These are phyloP conservation scores for Plasmodium sp. DNA, from an alignment of 169 alveolate species.

Conservation along the genomic window DNA sequence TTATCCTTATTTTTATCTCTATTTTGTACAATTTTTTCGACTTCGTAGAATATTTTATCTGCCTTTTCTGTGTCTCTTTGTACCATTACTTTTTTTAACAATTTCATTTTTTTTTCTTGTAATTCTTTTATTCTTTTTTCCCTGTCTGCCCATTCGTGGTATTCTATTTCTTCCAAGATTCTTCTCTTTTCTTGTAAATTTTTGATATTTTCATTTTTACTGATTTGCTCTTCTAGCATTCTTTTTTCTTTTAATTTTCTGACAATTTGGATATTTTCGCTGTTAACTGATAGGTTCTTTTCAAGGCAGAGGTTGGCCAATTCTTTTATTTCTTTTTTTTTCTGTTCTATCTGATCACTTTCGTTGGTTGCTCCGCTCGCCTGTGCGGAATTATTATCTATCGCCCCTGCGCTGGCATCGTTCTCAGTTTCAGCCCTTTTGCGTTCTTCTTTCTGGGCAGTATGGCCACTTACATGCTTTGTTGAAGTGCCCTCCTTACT, in stretches of 20 bases:
- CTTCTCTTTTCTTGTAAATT: constrained; percentile 61
- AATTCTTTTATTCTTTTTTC: constrained; percentile 74
- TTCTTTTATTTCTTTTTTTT: constrained; percentile 54
- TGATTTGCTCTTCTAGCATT: constrained; percentile 54
- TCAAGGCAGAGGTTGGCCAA: constrained; percentile 70
- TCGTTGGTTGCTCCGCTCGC: background rate
- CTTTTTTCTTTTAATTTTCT: constrained; percentile 71
- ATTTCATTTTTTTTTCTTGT: constrained; percentile 74
- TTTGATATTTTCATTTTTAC: constrained; percentile 71
- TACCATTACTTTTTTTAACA: constrained; percentile 54
- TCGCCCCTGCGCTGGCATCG: background rate
- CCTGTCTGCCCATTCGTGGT: constrained; percentile 75
- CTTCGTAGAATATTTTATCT: constrained; percentile 71
- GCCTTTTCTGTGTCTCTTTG: constrained; percentile 64
- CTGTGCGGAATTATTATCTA: background rate
- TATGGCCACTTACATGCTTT: background rate
- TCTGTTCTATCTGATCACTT: constrained; percentile 12
- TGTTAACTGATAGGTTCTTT: constrained; percentile 42
- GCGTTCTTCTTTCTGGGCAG: background rate
- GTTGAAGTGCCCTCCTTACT: background rate
- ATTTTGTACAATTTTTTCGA: constrained; percentile 61
- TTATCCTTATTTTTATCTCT: constrained; percentile 71
- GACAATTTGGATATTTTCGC: constrained; percentile 70
- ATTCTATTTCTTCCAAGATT: constrained; percentile 68
- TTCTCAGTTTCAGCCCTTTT: background rate